Evolutionary conservation across 1,284 basidiomycete genomes (phyloP).

Genomic region (Austroboletus niveus): DNA sequence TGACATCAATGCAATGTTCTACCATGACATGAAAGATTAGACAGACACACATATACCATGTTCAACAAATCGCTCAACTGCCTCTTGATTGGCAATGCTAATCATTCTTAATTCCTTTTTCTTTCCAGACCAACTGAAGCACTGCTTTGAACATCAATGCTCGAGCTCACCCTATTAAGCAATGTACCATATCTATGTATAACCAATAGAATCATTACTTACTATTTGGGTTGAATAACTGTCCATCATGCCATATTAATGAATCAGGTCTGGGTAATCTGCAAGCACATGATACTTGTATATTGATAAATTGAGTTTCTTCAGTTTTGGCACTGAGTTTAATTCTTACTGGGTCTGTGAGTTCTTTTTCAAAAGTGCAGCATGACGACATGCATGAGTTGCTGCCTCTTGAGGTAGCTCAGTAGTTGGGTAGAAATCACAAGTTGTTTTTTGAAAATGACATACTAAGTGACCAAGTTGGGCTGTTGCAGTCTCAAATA

Average conservation of each 20-base stretch:
- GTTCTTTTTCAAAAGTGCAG: slow-evolving; percentile 1
- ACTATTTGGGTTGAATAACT: slow-evolving; percentile 33
- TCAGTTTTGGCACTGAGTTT: background rate
- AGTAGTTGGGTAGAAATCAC: background rate
- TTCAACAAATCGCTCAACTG: no score
- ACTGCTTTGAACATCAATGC: no score
- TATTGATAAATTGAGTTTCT: slow-evolving; percentile 26
- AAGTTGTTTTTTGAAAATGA: slow-evolving; percentile 1
- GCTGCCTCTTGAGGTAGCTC: slow-evolving; percentile 7
- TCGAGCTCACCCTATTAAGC: no score
- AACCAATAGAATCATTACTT: background rate
- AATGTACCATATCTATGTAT: no score
- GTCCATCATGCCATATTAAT: slow-evolving; percentile 33
- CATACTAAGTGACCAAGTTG: slow-evolving; percentile 9
- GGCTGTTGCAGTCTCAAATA: no score
- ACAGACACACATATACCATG: slow-evolving; percentile 30
- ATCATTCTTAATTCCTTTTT: no score
- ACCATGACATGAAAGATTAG: slow-evolving; percentile 23
- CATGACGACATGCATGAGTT: background rate
- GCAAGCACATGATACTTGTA: slow-evolving; percentile 35
- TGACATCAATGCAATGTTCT: background rate
- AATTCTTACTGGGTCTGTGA: background rate
- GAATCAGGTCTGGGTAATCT: slow-evolving; percentile 31
- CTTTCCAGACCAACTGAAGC: no score
- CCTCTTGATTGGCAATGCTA: no score